Evolutionary conservation across 345 rosid species (phyloP).

Genomic region (Camelina sativa): DNA sequence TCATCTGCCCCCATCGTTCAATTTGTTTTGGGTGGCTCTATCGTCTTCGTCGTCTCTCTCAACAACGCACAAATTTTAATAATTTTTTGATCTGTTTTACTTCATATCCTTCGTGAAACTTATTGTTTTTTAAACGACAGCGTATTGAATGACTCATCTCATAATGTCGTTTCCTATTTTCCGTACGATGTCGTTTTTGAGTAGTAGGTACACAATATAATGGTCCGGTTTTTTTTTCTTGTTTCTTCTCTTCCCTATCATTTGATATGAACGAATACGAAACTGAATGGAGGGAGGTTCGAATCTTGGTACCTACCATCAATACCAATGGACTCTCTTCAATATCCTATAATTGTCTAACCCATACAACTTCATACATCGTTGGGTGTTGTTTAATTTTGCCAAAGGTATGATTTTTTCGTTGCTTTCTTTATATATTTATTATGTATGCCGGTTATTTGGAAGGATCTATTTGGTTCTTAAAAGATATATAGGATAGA

Average conservation of each 20-base stretch:
- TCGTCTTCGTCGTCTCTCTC: neutral
- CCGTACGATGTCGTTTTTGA: conserved; percentile 28
- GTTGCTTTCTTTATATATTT: neutral
- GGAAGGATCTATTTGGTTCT: too few relatives aligned
- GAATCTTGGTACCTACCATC: neutral
- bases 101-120: neutral
- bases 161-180: neutral
- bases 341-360: too few relatives aligned
- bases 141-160: neutral
- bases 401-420: neutral
- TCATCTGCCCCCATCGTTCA: conserved; percentile 65
- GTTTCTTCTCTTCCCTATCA: neutral
- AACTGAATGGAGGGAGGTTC: conserved; percentile 19
- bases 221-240: neutral
- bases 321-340: too few relatives aligned
- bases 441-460: too few relatives aligned
- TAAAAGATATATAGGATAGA: too few relatives aligned
- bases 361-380: too few relatives aligned
- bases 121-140: conserved; percentile 9
- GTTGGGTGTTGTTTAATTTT: neutral
- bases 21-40: neutral
- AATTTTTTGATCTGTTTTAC: conserved; percentile 11
- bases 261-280: conserved; percentile 1
- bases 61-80: neutral
- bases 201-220: too few relatives aligned